Evolutionary conservation across 148 eudicot species (phyloP), one percentile per base, ranked within the genome.

Genomic region (Mesembryanthemum crystallinum): DNA sequence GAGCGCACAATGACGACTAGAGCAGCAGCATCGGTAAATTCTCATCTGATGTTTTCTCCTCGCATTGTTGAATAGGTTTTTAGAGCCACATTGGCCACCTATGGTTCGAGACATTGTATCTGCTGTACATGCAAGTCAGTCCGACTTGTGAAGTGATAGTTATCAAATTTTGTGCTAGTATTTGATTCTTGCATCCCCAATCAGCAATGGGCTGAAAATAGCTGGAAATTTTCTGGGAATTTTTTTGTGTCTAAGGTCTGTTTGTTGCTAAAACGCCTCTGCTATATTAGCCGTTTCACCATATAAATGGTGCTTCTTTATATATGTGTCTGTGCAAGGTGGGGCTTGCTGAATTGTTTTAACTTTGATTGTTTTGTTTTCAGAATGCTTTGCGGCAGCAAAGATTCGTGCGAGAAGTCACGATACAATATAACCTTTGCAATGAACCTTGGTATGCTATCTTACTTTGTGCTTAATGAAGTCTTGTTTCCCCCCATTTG

Each of bases 1-100:
- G 98, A 95, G 83, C 94, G 96, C 66, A 92, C 97, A 68, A 95
- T 92, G 98, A 95, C 97, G 13, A 95, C 98, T 55, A 78, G 98
- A 73, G 98, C 98, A 72, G 98, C 98, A 71, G 98, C 98, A 79
- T 95, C 94, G 87, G 98, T 94, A 94, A 67, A 5, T 68, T 49
- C 37, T n/a, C 10, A 29, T 45, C 33, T 28, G 24, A 33, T 52
- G 18, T 42, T 65, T 57, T 73, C 43, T 58, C 63, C 32, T 23
- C 61, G 17, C 33, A 35, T 72, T 51, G n/a, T 52, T 43, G 20
- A 14, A 71, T 59, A 51, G 39, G 33, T 64, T 27, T 25, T 57
- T 52, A 39, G 29, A 54, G n/a, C n/a, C n/a, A n/a, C n/a, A n/a
- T n/a, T n/a, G n/a, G 49, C 21, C 10, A 57, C 27, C 9, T 3